Evolutionary conservation across 345 rosid species (phyloP), one percentile per base, ranked within the genome.

Genomic region (Luvunga scandens): DNA sequence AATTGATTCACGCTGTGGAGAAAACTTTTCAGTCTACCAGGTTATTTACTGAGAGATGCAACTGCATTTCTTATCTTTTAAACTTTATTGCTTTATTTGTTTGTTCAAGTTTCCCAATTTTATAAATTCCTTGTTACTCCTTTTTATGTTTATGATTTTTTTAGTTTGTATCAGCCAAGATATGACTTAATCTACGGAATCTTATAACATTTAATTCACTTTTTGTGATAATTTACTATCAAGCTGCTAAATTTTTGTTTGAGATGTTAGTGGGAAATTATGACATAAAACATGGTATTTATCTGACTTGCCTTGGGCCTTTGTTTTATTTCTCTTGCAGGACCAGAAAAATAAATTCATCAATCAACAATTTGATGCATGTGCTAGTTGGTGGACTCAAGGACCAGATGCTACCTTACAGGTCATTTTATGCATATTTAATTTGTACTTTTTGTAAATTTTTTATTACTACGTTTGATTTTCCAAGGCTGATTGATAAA

Each of bases 361-460:
- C 66, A 84, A 87, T 79, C 93, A 94, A 82, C 92, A 90, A 79
- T 96, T 92, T 89, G 99, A 96, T 88, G 99, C 89, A 78, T 94
- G 99, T 83, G 98, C 99, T 82, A 96, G 98, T 87, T 96, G 99
- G 99, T 96, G 97, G 99, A 96, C 99, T 75, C 98, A 96, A 87
- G 98, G 97, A 75, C 99, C 98, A 75, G 94, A 94, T 87, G 87
- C 95, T 75, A 72, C 90, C 71, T 84, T 96, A 79, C 99, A 96
- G 99, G 99, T 92, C 88, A 85, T 81, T 72, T 81, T 61, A 65
- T 80, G 73, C 82, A 53, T 67, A 76, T 30, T 16, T 42, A 48
- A 45, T 56, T 72, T 33, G 67, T 3, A 50, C 12, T 25, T 33
- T 16, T 69, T n/a, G 72, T 56, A 68, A 25, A 22, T 48, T 60